Evolutionary conservation across 805 yeast genomes (phyloP).

Genomic region (Schizosaccharomyces japonicus): DNA sequence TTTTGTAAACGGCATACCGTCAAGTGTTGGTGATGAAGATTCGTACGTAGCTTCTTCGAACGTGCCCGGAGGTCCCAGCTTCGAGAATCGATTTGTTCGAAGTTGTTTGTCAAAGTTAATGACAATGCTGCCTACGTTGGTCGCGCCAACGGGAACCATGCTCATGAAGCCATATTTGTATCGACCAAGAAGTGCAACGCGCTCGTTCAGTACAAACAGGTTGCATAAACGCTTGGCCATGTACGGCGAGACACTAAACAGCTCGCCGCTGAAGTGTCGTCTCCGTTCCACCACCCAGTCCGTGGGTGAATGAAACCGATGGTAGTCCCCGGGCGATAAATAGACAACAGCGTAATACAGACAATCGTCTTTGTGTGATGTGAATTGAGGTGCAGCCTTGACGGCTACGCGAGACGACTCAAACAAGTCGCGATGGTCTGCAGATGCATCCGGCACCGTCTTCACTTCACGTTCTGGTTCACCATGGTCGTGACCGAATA

Average conservation of each 20-base stretch:
- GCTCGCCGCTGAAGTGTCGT: constrained; percentile 87
- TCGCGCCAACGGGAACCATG: constrained; percentile 98
- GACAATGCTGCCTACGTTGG: constrained; percentile 87
- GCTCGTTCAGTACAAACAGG: constrained; percentile 72
- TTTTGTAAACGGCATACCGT: constrained; percentile 70
- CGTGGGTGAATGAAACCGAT: constrained; percentile 85
- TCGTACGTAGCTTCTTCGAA: constrained; percentile 67
- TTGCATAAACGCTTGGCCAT: constrained; percentile 74
- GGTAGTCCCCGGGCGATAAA: constrained; percentile 95
- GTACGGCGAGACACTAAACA: constrained; percentile 88
- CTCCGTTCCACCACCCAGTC: constrained; percentile 87
- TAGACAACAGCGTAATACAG: constrained; percentile 77
- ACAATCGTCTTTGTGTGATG: constrained; percentile 23
- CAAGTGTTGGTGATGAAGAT: constrained; percentile 46
- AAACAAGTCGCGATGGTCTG: constrained; percentile 4
- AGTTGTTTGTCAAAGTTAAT: constrained; percentile 78
- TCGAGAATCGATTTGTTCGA: constrained; percentile 42
- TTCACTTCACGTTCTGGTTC: constrained; percentile 42
- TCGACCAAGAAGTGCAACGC: constrained; percentile 82
- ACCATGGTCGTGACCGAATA: constrained; percentile 32
- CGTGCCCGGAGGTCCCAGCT: neutral
- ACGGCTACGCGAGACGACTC: constrained; percentile 9
- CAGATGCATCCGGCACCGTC: constrained; percentile 4
- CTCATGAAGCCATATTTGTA: constrained; percentile 95
- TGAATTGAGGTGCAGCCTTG: constrained; percentile 7